Evolutionary conservation across 352 stramenopile species (phyloP).

Genomic region (Blastocystis hominis): DNA sequence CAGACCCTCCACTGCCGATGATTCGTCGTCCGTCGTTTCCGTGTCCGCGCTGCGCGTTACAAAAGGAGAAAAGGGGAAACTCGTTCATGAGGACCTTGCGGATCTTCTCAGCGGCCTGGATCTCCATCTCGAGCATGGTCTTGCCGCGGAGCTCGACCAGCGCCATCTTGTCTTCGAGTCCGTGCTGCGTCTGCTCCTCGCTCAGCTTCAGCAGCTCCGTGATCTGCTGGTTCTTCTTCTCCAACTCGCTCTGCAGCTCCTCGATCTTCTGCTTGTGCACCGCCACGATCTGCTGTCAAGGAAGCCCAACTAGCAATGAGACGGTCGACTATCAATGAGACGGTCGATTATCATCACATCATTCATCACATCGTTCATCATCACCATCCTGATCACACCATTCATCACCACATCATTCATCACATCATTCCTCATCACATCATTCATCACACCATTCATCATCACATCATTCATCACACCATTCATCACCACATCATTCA

Average conservation of each 20-base stretch:
- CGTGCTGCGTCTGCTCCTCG: conserved; percentile 19
- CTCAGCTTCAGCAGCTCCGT: conserved; percentile 3
- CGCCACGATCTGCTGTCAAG: conserved; percentile 20
- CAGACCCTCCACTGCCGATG: not conserved
- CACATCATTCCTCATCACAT: not conserved
- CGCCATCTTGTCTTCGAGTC: conserved; percentile 32
- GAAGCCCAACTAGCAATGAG: too few species aligned
- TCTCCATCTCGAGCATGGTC: conserved; percentile 33
- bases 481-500: not conserved
- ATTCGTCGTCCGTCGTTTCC: not conserved
- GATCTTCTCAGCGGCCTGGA: not conserved
- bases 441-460: not conserved
- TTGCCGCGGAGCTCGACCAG: conserved; percentile 25
- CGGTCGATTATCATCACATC: too few species aligned
- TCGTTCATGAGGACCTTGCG: not conserved
- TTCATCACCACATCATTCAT: not conserved
- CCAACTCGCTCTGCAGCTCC: not conserved
- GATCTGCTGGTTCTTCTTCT: conserved; percentile 8
- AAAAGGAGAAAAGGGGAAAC: not conserved
- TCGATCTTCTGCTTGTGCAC: conserved; percentile 10
- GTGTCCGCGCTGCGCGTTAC: not conserved
- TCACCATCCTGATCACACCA: not conserved
- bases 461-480: not conserved
- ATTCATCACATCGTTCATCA: too few species aligned
- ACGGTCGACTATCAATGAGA: too few species aligned